Percentiles rank a stretch among this genome's conserved stretches.
phyloP scores from a whole-genome alignment of 441 rosid species.

The Mallotus repandus region DNA sequence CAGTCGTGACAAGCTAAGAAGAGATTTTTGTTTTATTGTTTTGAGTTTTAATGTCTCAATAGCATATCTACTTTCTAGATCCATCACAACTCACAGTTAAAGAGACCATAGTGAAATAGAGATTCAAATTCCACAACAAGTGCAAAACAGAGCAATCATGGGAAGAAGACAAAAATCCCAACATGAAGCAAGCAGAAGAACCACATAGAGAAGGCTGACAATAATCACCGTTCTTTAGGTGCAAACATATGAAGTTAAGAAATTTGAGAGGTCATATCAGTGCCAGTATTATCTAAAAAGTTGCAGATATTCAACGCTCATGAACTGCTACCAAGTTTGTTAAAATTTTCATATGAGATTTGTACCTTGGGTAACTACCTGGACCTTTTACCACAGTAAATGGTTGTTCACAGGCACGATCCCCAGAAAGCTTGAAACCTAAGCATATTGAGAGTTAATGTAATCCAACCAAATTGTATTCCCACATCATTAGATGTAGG shows the following conservation, averaged over 20 bases:
- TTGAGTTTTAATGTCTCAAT: no score
- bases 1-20: neutral
- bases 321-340: neutral
- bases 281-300: neutral
- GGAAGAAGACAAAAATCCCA: no score
- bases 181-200: no score
- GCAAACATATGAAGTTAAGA: neutral
- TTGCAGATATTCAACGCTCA: neutral
- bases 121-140: neutral
- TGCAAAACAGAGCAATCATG: neutral
- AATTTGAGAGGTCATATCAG: neutral
- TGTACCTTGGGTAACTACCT: neutral
- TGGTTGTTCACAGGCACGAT: neutral
- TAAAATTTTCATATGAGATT: neutral
- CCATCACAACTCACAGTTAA: no score
- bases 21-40: neutral
- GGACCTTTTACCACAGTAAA: neutral
- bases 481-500: neutral
- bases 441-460: neutral
- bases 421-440: neutral
- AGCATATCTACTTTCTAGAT: no score
- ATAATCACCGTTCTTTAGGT: neutral
- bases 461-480: neutral
- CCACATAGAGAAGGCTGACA: neutral
- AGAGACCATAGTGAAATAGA: neutral